These are phyloP conservation scores for Yarrowia galli DNA, from an alignment of 1,139 yeast species.

Conservation along the genomic window DNA sequence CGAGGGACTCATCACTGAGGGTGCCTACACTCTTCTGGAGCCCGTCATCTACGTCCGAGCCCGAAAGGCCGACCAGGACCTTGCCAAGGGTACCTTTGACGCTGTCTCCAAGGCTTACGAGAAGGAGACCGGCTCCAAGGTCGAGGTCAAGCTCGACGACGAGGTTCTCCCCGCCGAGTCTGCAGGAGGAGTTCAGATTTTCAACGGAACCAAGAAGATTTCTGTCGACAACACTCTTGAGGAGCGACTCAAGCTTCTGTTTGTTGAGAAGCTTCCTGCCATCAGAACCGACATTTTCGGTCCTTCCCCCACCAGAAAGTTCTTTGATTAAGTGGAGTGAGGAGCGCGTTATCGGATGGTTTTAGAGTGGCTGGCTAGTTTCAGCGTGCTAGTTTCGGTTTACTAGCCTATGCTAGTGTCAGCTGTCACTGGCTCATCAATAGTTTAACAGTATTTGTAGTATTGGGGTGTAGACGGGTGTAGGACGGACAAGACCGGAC, in stretches of 20 bases:
- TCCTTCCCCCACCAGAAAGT: constrained; percentile 38
- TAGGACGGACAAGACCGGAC: too few species aligned
- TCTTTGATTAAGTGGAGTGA: constrained; percentile 26
- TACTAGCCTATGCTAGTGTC: not conserved
- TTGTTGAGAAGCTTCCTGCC: constrained; percentile 89
- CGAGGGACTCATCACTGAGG: constrained; percentile 83
- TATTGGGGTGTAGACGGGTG: not conserved
- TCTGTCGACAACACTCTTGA: constrained; percentile 92
- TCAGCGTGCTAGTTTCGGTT: not conserved
- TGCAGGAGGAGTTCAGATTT: constrained; percentile 86
- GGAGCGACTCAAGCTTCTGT: constrained; percentile 84
- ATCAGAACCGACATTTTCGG: constrained; percentile 92
- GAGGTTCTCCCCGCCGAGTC: constrained; percentile 53
- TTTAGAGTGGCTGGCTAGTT: not conserved
- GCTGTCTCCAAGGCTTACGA: constrained; percentile 58
- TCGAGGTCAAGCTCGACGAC: constrained; percentile 59
- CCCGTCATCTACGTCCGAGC: constrained; percentile 67
- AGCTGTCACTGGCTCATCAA: not conserved
- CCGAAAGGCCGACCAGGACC: constrained; percentile 72
- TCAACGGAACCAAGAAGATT: constrained; percentile 78
- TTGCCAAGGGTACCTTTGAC: constrained; percentile 66
- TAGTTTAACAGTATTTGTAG: constrained; percentile 19
- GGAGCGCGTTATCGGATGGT: not conserved
- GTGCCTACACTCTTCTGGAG: constrained; percentile 77
- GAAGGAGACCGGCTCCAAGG: constrained; percentile 52